Evolutionary conservation across 73 alveolate species (phyloP), one percentile per base, ranked within the genome.

Genomic region (Paramecium caudatum): DNA sequence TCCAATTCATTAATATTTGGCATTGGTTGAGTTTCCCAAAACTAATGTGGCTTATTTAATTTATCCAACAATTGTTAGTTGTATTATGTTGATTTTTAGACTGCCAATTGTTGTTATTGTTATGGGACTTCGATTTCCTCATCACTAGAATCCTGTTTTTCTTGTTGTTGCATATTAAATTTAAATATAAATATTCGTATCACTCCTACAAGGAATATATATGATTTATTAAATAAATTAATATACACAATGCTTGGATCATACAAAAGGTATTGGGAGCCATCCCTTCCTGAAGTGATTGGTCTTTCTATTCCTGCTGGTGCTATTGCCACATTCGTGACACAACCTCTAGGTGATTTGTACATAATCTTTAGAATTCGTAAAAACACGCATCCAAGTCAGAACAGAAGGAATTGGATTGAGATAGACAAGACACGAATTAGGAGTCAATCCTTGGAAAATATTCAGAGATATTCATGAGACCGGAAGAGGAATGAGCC

Each of bases 11-110:
- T 65, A 21, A 92, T 90, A 88, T 96, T 94, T 0, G 99, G 98
- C 6, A 97, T 98, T 69, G 99, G 99, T 87, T 97, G 97, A 1
- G 98, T 93, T 47, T 92, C 95, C 99, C 99, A 97, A 93, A 97
- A 97, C 61, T 95, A 94, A 84, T 96, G 98, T 47, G 94, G 93
- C 23, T 94, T 92, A 82, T 95, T 93, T 9, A 93, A 41, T 46
- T 91, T 92, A 13, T 90, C 91, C 10, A 55, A 27, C 30, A 55
- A 55, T 55, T 55, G 13, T 55, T 55, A 5, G 23, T 55, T 55
- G 3, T 55, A 55, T 55, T 55, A 55, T 27, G 41, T 55, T 4
- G 23, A 27, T 55, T 55, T 16, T 25, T 55, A 27, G 10, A 55
- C 46, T 55, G 30, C 80, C 9, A 55, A 21, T 55, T 55, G 30